Evolutionary conservation across 2,329 filamentous ascomycete species (phyloP).

Genomic region (Thermochaetoides dissita): DNA sequence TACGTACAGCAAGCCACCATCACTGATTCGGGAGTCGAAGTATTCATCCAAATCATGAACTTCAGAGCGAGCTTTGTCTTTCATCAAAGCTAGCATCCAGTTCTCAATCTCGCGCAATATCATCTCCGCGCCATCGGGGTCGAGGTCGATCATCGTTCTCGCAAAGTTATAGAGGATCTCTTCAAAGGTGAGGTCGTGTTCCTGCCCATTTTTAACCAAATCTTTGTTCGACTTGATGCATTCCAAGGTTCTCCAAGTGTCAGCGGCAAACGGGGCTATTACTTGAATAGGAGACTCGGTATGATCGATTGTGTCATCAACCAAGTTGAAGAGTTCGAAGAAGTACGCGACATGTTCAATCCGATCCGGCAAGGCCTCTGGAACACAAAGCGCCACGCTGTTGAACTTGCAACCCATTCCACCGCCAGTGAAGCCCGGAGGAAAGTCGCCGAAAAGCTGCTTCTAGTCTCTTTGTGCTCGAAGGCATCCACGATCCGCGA

Average conservation of each 20-base stretch:
- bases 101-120: not conserved
- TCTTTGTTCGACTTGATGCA: too few relatives aligned
- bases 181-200: too few relatives aligned
- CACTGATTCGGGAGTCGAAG: not conserved
- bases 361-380: conserved; percentile 5
- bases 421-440: conserved; percentile 1
- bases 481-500: conserved; percentile 6
- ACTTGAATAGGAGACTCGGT: not conserved
- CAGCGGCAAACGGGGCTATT: not conserved
- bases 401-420: conserved; percentile 1
- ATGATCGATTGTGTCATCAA: conserved; percentile 6
- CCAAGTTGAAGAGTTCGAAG: conserved; percentile 2
- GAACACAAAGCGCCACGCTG: not conserved
- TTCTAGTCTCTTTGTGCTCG: conserved; percentile 8
- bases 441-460: not conserved
- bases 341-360: conserved; percentile 5
- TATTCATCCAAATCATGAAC: conserved; percentile 1
- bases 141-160: too few relatives aligned
- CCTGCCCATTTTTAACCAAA: too few relatives aligned
- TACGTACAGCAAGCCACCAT: not conserved
- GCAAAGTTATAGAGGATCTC: too few relatives aligned
- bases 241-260: not conserved
- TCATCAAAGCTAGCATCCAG: not conserved
- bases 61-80: not conserved
- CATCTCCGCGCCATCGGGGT: not conserved